A percentile compares a stretch with the other conserved stretches of the same genome.
phyloP scores from a whole-genome alignment of 441 rosid species.

The Lepidium campestre region DNA sequence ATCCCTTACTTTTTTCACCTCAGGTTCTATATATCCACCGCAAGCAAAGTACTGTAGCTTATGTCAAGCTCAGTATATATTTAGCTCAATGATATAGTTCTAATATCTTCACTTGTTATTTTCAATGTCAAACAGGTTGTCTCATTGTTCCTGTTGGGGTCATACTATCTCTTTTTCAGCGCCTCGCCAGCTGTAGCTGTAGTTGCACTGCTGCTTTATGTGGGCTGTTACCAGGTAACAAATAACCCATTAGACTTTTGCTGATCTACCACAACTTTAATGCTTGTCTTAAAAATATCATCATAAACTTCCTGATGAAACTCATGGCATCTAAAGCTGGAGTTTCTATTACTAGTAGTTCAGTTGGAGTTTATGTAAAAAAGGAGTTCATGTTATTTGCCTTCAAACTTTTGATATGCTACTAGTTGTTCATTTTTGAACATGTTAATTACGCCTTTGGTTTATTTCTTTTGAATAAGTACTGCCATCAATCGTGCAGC shows the following conservation, averaged over 20 bases:
- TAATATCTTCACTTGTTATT: background rate
- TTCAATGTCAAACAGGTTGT: constrained; percentile 47
- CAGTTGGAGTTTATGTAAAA: background rate
- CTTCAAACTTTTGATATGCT: constrained; percentile 1
- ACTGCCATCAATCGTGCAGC: constrained; percentile 41
- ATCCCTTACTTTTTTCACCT: constrained; percentile 1
- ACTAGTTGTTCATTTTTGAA: background rate
- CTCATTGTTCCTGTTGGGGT: constrained; percentile 88
- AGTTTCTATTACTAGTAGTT: background rate
- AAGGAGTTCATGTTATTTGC: background rate
- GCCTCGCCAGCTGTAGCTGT: constrained; percentile 61
- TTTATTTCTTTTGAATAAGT: background rate
- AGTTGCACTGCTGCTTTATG: constrained; percentile 73
- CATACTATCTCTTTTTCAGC: constrained; percentile 67
- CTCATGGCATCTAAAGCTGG: background rate
- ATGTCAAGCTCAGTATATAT: background rate
- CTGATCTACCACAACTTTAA: background rate
- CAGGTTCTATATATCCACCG: background rate
- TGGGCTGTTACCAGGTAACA: constrained; percentile 93
- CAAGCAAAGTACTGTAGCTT: background rate
- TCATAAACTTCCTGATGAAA: background rate
- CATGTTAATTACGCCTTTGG: background rate
- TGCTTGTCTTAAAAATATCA: background rate
- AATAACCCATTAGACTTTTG: background rate
- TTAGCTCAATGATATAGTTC: background rate